Base-by-base conservation (phyloP, 2,329 filamentous ascomycete species). In the Aureobasidium leucospermi region DNA sequence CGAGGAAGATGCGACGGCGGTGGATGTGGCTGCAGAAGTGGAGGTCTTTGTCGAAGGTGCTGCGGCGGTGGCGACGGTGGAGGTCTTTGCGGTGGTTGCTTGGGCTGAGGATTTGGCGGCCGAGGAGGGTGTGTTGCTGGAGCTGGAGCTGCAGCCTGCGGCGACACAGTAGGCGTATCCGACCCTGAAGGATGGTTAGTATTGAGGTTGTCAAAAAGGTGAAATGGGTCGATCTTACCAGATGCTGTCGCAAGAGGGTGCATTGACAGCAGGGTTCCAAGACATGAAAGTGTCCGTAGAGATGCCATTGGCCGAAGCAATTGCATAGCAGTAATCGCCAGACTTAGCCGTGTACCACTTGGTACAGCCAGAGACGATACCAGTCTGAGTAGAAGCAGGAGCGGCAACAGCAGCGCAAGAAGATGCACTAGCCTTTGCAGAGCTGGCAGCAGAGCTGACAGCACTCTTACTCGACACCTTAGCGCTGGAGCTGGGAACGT, bases 261-360 rank as follows among this genome's bases (percentile, higher is more conserved):
- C 47, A 31, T 62, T 60, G 6, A 68, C 66, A 6, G 66, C 63
- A 13, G 66, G 66, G 46, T 68, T 68, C 65, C 66, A 68, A 6
- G 55, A 38, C 59, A 65, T 66, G 62, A 68, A 68, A 1, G 61
- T 63, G n/a, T 62, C 60, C 11, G 61, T 60, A 16, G 57, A 34
- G 16, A 68, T 62, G 39, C 60, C 64, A 41, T 59, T 64, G 10
- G 56, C 31, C 10, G 53, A 29, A 11, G 67, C 67, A 23, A 68
- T 61, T 6, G 28, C 42, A 32, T 58, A 62, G 60, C 67, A 69
- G 53, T 60, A 65, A 45, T 69, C 66, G 31, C 64, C 65, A 39
- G 62, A 52, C 9, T 58, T 47, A 6, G 64, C 65, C 19, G 63
- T 63, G 41, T 68, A 66, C 64, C 65, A 69, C 48, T 65, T 39